A percentile compares a stretch with the other conserved stretches of the same genome.
phyloP scores from a whole-genome alignment of 1,284 basidiomycete genomes.

The Apiotrichum gracile region DNA sequence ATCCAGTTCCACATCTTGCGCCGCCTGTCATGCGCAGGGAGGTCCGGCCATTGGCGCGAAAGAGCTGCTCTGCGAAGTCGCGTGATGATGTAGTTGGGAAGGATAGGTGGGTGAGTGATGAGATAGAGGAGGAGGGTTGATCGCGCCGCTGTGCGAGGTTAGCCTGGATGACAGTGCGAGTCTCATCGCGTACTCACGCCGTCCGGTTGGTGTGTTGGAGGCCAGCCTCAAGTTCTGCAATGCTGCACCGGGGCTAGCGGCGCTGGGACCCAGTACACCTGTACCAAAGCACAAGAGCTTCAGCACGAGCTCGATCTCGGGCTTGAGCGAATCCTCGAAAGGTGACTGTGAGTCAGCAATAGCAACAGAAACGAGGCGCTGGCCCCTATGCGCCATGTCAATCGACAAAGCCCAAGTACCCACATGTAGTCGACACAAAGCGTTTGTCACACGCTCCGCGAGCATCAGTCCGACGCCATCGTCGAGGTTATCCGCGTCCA shows the following conservation, averaged over 20 bases:
- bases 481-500: slow-evolving; percentile 90
- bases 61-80: slow-evolving; percentile 70
- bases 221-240: slow-evolving; percentile 69
- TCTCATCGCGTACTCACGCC: too few relatives aligned
- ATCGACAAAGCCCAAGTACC: slow-evolving; percentile 19
- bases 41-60: slow-evolving; percentile 81
- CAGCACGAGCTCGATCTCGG: slow-evolving; percentile 72
- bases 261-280: slow-evolving; percentile 74
- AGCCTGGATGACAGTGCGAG: slow-evolving; percentile 41
- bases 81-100: slow-evolving; percentile 71
- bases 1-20: slow-evolving; percentile 71
- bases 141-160: slow-evolving; percentile 32
- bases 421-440: slow-evolving; percentile 67
- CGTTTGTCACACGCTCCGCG: slow-evolving; percentile 71
- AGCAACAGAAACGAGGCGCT: background rate
- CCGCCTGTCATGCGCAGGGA: slow-evolving; percentile 67
- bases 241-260: slow-evolving; percentile 77
- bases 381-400: background rate
- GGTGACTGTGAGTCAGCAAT: slow-evolving; percentile 51
- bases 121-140: slow-evolving; percentile 63
- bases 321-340: slow-evolving; percentile 59
- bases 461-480: slow-evolving; percentile 78
- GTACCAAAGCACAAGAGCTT: slow-evolving; percentile 75
- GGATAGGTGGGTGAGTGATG: slow-evolving; percentile 58
- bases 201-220: background rate